Evolutionary conservation across 1,139 yeast species (phyloP), one percentile per base, ranked within the genome.

Genomic region (Suhomyces ambrosiae): DNA sequence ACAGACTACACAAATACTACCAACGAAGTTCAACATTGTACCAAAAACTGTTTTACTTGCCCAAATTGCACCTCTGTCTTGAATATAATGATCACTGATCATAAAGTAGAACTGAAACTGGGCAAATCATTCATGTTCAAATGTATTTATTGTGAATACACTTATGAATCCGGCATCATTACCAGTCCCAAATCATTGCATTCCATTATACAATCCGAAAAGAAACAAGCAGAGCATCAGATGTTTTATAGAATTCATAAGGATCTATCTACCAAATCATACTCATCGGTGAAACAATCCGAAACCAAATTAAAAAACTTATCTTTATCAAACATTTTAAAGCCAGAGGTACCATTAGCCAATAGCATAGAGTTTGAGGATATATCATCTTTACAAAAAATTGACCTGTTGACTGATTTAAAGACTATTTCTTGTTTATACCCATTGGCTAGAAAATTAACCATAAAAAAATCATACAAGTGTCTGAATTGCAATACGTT

Each of bases 1-100:
- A 48, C 59, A 8, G 69, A 66, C 44, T 67, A 61, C 46, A 46
- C 68, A 7, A 50, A 46, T 18, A 22, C 43, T 5, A 38, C 60
- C 10, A 45, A 45, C 11, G 58, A 53, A 4, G 38, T 52, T 11
- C 46, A 47, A 1, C 47, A 55, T 37, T 71, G 75, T 45, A 42
- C 56, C 8, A 63, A 60, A 38, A 70, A 65, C 45, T 71, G 76
- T 46, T 69, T 69, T 42, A 55, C 50, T 15, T 71, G 76, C 42
- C 76, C 76, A 1, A 29, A 42, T 9, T 71, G 76, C 46, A 36
- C 47, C 3, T 48, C 68, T 0, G 52, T 58, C 30, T 44, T 69
- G 4, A 33, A 53, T 1, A 58, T 69, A 4, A 43, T 54, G 3
- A 55, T 65, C 9, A 40, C 48, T 4, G 63, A 65, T 44, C 51